Conservation (phyloP, 179 eudicot species). For the Vitellaria paradoxa region DNA sequence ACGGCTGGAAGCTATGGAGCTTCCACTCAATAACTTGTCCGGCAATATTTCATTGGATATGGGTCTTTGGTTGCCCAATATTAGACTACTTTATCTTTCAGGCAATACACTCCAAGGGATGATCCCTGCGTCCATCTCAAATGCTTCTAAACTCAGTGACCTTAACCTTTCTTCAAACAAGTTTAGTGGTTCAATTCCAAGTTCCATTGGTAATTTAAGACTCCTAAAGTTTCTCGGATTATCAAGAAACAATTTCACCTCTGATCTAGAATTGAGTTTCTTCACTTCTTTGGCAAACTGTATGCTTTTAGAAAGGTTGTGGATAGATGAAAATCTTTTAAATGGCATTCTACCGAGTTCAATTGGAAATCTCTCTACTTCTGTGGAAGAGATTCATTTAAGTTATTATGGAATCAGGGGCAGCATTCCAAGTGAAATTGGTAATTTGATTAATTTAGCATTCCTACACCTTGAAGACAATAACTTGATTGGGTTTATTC, state of each 20-base stretch:
- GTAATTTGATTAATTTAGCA: background rate
- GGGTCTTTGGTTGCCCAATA: no score
- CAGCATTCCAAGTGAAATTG: conserved; percentile 4
- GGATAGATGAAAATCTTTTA: background rate
- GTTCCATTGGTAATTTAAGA: no score
- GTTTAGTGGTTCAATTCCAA: no score
- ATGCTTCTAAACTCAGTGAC: background rate
- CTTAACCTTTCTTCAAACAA: background rate
- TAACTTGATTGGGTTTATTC: no score
- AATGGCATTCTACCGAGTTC: no score
- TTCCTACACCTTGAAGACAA: background rate
- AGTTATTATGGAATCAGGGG: background rate
- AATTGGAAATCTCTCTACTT: conserved; percentile 8
- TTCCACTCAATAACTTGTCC: background rate
- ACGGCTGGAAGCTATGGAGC: background rate
- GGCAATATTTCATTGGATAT: conserved; percentile 1
- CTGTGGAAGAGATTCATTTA: background rate
- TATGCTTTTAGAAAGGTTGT: background rate
- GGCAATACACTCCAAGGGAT: no score
- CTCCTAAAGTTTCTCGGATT: no score
- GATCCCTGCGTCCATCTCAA: background rate
- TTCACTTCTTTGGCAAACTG: background rate
- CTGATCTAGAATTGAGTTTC: no score
- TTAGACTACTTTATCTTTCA: background rate
- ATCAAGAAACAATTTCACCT: no score